These are phyloP conservation scores for Dryas octopetala DNA, from an alignment of 306 rosid genomes.

Conservation along the genomic window DNA sequence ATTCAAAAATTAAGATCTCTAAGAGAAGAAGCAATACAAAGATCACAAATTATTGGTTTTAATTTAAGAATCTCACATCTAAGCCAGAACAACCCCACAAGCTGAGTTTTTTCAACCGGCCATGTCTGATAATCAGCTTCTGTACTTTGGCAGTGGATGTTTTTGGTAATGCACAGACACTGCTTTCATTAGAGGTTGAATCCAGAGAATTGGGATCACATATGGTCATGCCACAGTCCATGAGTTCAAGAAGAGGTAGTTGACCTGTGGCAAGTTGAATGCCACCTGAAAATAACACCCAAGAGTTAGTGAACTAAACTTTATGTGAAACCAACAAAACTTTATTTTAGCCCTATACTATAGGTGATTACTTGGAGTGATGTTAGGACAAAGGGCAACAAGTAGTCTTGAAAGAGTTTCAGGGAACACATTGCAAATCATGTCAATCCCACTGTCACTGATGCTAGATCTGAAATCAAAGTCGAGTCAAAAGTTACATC, in stretches of 20 bases:
- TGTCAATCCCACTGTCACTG: slow-evolving; percentile 92
- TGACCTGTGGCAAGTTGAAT: slow-evolving; percentile 94
- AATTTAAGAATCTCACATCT: slow-evolving; percentile 60
- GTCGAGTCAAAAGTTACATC: slow-evolving; percentile 21
- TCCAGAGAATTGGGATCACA: slow-evolving; percentile 59
- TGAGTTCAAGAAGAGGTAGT: slow-evolving; percentile 83
- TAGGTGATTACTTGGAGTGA: slow-evolving; percentile 81
- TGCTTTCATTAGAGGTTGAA: slow-evolving; percentile 36
- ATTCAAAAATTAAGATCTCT: slow-evolving; percentile 28
- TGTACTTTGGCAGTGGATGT: slow-evolving; percentile 49
- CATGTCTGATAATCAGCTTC: slow-evolving; percentile 84
- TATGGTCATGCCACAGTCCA: slow-evolving; percentile 98
- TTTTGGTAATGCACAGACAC: slow-evolving; percentile 33
- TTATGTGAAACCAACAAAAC: slow-evolving; percentile 13
- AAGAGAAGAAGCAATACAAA: slow-evolving; percentile 21
- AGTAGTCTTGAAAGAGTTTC: slow-evolving; percentile 79
- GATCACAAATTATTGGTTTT: slow-evolving; percentile 7
- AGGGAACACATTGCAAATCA: slow-evolving; percentile 87
- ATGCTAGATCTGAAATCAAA: slow-evolving; percentile 75
- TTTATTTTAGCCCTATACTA: not conserved
- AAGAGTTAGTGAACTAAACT: slow-evolving; percentile 23
- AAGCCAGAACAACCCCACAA: slow-evolving; percentile 97
- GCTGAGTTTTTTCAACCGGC: slow-evolving; percentile 78
- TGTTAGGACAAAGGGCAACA: slow-evolving; percentile 91
- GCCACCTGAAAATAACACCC: slow-evolving; percentile 60